phyloP scores from a whole-genome alignment of 805 yeast species.

The Wickerhamiella sergipiensis region DNA sequence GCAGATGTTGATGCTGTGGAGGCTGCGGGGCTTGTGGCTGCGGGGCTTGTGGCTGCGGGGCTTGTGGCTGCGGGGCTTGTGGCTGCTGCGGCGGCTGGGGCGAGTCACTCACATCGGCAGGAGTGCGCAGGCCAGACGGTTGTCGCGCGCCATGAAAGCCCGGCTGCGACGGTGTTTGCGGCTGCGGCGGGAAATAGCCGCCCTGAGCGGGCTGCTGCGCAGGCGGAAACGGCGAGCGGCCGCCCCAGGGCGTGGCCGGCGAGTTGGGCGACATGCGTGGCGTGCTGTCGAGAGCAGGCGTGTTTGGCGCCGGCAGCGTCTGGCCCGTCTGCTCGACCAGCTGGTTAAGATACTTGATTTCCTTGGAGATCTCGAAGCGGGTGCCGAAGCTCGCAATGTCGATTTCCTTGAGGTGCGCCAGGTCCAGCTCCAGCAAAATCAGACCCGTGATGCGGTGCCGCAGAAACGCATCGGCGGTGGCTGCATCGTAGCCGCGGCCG shows the following conservation, averaged over 20 bases:
- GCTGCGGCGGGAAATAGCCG: neutral
- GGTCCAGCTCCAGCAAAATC: constrained; percentile 72
- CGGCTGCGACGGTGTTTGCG: neutral
- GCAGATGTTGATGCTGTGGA: neutral
- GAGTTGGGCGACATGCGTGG: neutral
- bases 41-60: neutral
- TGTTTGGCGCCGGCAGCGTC: constrained; percentile 1
- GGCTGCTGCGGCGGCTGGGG: too few relatives aligned
- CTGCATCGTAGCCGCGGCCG: constrained; percentile 55
- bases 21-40: neutral
- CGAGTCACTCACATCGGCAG: neutral
- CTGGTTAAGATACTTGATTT: constrained; percentile 49
- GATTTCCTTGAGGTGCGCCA: constrained; percentile 75
- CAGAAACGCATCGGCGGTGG: constrained; percentile 65
- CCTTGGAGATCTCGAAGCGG: constrained; percentile 80
- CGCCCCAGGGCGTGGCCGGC: neutral
- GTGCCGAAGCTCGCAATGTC: constrained; percentile 92
- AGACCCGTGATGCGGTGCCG: constrained; percentile 82
- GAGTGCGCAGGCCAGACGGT: neutral
- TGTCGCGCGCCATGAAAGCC: neutral
- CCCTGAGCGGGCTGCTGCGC: neutral
- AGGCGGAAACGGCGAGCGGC: neutral
- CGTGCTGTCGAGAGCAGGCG: neutral
- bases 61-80: neutral
- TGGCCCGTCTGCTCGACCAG: constrained; percentile 6